phyloP scores from a whole-genome alignment of 495 filamentous ascomycete species.

The Neurospora discreta region DNA sequence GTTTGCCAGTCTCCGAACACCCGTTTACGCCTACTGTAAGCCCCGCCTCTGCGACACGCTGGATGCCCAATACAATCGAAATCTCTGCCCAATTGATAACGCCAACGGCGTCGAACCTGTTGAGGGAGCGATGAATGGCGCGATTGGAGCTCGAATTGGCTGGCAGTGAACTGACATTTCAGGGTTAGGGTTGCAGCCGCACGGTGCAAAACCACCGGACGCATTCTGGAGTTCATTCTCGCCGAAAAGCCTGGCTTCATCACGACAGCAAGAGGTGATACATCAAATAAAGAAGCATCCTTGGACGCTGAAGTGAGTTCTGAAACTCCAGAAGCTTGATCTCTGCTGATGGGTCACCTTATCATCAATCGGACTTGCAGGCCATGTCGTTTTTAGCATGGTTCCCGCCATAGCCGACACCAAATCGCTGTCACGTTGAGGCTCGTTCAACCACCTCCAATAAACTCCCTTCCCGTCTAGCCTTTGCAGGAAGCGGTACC shows the following conservation, averaged over 20 bases:
- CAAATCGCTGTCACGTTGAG: slow-evolving; percentile 4
- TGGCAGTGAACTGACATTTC: neutral
- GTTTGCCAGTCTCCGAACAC: neutral
- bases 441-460: slow-evolving; percentile 1
- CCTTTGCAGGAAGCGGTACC: neutral
- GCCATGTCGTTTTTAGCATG: neutral
- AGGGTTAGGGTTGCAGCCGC: neutral
- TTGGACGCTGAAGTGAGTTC: neutral
- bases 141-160: neutral
- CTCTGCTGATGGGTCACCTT: neutral
- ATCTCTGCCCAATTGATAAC: neutral
- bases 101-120: neutral
- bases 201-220: neutral
- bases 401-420: slow-evolving; percentile 1
- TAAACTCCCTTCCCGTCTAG: neutral
- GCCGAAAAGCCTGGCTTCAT: neutral
- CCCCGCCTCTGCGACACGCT: neutral
- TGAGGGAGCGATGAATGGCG: neutral
- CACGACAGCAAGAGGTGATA: neutral
- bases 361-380: neutral
- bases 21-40: neutral
- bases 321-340: neutral
- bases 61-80: neutral
- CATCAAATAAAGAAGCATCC: neutral
- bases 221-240: neutral